phyloP scores from a whole-genome alignment of 495 filamentous ascomycete species.

The Neurospora pannonica region DNA sequence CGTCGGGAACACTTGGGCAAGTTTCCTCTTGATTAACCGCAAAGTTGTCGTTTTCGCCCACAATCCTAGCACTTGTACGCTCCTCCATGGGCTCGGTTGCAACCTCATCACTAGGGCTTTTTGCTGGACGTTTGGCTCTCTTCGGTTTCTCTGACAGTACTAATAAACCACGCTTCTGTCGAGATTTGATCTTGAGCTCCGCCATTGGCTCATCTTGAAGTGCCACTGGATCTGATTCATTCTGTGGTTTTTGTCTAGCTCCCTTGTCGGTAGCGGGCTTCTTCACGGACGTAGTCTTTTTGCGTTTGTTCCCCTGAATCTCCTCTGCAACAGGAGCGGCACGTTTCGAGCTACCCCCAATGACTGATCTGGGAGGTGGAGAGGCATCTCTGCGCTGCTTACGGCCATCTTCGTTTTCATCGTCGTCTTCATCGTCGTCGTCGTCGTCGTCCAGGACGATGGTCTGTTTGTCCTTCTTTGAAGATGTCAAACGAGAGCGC shows the following conservation, averaged over 20 bases:
- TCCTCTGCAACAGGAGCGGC: not conserved
- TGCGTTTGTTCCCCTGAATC: not conserved
- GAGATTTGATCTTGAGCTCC: constrained; percentile 30
- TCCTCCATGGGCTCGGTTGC: not conserved
- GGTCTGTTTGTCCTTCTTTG: not conserved
- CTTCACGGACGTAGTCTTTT: not conserved
- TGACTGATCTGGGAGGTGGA: not conserved
- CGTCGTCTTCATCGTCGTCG: not conserved
- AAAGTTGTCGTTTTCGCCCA: not conserved
- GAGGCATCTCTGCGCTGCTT: not conserved
- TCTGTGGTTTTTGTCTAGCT: not conserved
- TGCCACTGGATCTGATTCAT: not conserved
- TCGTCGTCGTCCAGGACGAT: constrained; percentile 13
- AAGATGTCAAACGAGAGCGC: not conserved
- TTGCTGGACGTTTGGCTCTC: not conserved
- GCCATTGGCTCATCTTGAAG: constrained; percentile 21
- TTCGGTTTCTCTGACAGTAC: constrained; percentile 22
- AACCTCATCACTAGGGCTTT: not conserved
- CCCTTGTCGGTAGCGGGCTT: not conserved
- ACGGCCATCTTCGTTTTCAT: too few species aligned
- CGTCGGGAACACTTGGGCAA: not conserved
- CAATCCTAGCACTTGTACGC: not conserved
- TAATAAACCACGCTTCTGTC: constrained; percentile 33
- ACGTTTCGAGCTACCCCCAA: not conserved
- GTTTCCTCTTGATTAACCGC: not conserved